These are phyloP conservation scores for Paecilomyces variotii DNA, from an alignment of 2,329 filamentous ascomycete genomes.

Conservation along the genomic window DNA sequence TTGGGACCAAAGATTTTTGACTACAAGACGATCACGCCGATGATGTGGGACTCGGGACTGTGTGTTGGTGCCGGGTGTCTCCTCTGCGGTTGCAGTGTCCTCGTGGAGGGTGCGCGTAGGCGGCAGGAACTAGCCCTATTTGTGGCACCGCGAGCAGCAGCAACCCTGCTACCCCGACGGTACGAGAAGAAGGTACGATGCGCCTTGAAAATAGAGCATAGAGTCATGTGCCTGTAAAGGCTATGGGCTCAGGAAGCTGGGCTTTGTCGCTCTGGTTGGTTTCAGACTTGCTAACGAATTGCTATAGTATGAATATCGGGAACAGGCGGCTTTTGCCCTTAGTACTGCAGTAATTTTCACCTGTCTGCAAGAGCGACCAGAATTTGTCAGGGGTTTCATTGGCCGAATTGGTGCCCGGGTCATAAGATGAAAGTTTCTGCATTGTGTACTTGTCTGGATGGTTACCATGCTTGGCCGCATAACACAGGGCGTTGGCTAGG, in stretches of 20 bases:
- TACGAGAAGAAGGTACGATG: constrained; percentile 47
- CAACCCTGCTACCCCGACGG: constrained; percentile 62
- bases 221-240: neutral
- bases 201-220: neutral
- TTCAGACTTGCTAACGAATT: constrained; percentile 3
- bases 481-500: neutral
- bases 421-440: constrained; percentile 12
- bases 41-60: constrained; percentile 51
- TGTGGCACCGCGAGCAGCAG: constrained; percentile 69
- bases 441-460: neutral
- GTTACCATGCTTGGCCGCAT: neutral
- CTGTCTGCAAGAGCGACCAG: constrained; percentile 54
- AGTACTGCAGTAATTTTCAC: constrained; percentile 66
- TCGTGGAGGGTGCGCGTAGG: constrained; percentile 59
- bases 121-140: constrained; percentile 72
- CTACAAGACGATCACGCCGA: constrained; percentile 43
- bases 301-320: constrained; percentile 56
- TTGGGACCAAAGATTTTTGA: constrained; percentile 62
- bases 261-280: neutral
- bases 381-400: constrained; percentile 59
- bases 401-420: constrained; percentile 44
- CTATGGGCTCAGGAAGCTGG: neutral
- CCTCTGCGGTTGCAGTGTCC: constrained; percentile 73
- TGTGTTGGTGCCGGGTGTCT: constrained; percentile 66
- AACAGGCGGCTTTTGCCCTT: constrained; percentile 57